Evolutionary conservation across 2,329 filamentous ascomycete species (phyloP).

Genomic region (Dryadomyces sulphureus): DNA sequence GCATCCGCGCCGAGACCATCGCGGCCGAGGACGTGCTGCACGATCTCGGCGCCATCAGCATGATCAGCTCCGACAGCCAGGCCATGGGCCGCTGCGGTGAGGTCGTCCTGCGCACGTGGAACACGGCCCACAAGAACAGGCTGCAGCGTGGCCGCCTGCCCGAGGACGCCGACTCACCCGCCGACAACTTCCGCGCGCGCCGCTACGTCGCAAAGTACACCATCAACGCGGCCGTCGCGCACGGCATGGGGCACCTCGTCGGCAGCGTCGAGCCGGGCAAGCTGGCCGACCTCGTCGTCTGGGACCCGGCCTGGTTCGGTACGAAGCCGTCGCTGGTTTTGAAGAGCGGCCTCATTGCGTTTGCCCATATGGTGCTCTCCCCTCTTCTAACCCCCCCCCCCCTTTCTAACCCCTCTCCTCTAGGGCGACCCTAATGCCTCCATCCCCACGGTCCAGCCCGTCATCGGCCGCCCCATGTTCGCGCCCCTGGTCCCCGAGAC

Average conservation of each 20-base stretch:
- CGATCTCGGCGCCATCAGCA: conserved; percentile 86
- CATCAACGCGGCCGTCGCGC: conserved; percentile 80
- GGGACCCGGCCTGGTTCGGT: conserved; percentile 75
- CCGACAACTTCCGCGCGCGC: conserved; percentile 87
- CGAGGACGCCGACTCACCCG: conserved; percentile 60
- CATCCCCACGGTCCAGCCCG: conserved; percentile 77
- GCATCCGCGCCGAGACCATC: conserved; percentile 91
- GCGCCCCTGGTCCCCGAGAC: conserved; percentile 56
- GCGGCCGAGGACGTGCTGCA: conserved; percentile 93
- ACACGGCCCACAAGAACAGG: conserved; percentile 96
- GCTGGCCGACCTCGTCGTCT: conserved; percentile 76
- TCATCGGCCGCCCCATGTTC: conserved; percentile 78
- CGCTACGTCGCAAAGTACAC: conserved; percentile 93
- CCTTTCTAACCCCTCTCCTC: background rate
- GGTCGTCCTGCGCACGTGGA: conserved; percentile 86
- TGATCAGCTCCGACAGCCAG: conserved; percentile 94
- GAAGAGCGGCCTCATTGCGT: conserved; percentile 78
- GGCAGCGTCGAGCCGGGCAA: conserved; percentile 83
- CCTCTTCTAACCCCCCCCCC: conserved; percentile 1
- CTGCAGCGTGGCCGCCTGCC: conserved; percentile 59
- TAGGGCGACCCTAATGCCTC: conserved; percentile 65
- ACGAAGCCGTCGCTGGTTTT: conserved; percentile 69
- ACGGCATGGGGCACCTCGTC: conserved; percentile 78
- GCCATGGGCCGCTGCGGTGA: conserved; percentile 95
- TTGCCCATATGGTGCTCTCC: conserved; percentile 50